A percentile compares a stretch with the other conserved stretches of the same genome.
These are phyloP conservation scores for Cercospora sesami DNA, from an alignment of 2,329 filamentous ascomycete species.

Conservation along the genomic window DNA sequence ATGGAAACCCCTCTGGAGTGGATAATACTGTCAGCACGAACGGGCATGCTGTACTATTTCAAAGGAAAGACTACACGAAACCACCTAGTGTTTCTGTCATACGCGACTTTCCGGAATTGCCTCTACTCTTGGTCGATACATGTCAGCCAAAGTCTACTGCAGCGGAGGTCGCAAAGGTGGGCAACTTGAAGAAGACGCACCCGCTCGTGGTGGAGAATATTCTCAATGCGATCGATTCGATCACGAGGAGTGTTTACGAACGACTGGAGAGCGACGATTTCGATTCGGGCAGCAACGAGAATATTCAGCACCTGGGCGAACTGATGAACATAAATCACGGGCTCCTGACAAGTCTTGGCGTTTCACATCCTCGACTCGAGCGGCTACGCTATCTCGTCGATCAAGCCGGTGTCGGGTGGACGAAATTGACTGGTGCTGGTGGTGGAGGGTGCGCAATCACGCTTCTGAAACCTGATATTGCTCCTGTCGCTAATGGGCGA, in stretches of 20 bases:
- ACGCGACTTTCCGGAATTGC: conserved; percentile 87
- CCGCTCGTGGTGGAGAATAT: conserved; percentile 77
- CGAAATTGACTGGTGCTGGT: conserved; percentile 92
- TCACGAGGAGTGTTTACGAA: conserved; percentile 60
- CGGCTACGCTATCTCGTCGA: conserved; percentile 89
- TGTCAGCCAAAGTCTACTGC: conserved; percentile 82
- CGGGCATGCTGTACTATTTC: conserved; percentile 91
- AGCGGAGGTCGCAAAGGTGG: conserved; percentile 84
- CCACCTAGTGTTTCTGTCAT: conserved; percentile 75
- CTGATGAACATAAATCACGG: conserved; percentile 94
- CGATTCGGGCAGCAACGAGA: conserved; percentile 62
- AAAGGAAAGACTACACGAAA: conserved; percentile 68
- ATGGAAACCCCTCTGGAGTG: conserved; percentile 93
- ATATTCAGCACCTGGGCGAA: conserved; percentile 75
- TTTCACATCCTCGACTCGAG: conserved; percentile 91
- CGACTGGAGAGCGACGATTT: conserved; percentile 62
- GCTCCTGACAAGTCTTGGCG: conserved; percentile 82
- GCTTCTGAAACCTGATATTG: conserved; percentile 66
- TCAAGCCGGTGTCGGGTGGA: conserved; percentile 88
- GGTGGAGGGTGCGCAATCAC: conserved; percentile 96
- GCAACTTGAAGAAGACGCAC: conserved; percentile 66
- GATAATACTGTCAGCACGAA: conserved; percentile 95
- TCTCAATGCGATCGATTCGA: conserved; percentile 78
- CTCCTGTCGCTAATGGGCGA: not conserved
- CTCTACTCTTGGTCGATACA: conserved; percentile 86